Base-by-base conservation (phyloP, 2,329 filamentous ascomycete genomes). In the Aspergillus latus region DNA sequence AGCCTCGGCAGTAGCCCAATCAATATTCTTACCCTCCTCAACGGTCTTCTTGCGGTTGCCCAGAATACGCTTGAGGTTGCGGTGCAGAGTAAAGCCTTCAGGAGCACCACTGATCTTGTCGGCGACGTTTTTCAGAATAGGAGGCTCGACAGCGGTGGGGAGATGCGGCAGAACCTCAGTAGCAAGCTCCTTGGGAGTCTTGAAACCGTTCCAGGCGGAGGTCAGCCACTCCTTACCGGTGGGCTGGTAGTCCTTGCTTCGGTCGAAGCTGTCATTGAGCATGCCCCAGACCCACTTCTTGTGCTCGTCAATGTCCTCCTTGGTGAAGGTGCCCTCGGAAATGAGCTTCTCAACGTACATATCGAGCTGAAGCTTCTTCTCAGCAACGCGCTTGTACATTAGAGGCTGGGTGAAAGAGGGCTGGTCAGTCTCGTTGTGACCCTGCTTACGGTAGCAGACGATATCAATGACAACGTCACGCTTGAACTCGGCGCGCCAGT, bases 281-380 rank as follows among this genome's bases (percentile, higher is more conserved):
- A 97, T 97, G 60, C 90, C 90, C 94, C 93, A 99, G 58, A 97
- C 94, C 94, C 94, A 99, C 75, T 95, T 90, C 84, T 96, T 96
- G 83, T 99, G 94, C 82, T 99, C 94, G 57, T 99, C 93, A 59
- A 99, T 88, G 72, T 99, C 94, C 68, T 94, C 92, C 80, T 96
- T 93, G 65, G 90, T 96, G 79, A 99, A 99, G 52, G 90, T 96
- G 67, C 92, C 91, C 70, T 97, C 92, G 61, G 91, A 82, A 43
- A 97, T 82, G 52, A 99, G 87, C 82, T 96, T 90, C 70, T 96
- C 85, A 65, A 94, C 85, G 73, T 99, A 99, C 69, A 90, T 90
- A 72, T 96, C 88, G 58, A 99, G 87, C 72, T 94, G 90, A 45
- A 88, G 86, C 62, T 88, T 84, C 74, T 97, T 91, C 58, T 88